A percentile compares a stretch with the other conserved stretches of the same genome.
Conservation (phyloP, 495 filamentous ascomycete genomes). For the Talaromyces borbonicus region DNA sequence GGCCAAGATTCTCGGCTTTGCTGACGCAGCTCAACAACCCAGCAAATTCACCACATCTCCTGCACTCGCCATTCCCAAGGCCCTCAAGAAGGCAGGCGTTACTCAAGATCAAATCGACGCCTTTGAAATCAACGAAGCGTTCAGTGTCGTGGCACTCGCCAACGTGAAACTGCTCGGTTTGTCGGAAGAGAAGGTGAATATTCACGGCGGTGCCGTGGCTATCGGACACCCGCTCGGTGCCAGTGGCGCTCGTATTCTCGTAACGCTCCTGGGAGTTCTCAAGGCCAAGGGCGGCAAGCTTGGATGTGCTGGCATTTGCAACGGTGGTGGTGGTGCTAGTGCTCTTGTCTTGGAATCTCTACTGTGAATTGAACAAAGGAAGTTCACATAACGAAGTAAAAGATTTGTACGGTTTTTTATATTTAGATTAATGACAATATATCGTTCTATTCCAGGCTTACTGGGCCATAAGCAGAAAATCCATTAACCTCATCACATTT, state of each 20-base stretch:
- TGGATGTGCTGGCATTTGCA: slow-evolving; percentile 92
- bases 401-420: not conserved
- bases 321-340: slow-evolving; percentile 89
- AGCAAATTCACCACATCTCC: slow-evolving; percentile 94
- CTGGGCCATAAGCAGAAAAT: too few relatives aligned
- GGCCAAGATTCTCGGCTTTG: slow-evolving; percentile 94
- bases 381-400: slow-evolving; percentile 1
- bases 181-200: slow-evolving; percentile 79
- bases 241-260: slow-evolving; percentile 85
- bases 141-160: slow-evolving; percentile 90
- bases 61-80: slow-evolving; percentile 92
- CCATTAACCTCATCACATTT: too few relatives aligned
- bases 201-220: slow-evolving; percentile 91
- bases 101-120: slow-evolving; percentile 68
- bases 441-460: too few relatives aligned
- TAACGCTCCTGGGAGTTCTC: slow-evolving; percentile 83
- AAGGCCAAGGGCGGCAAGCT: slow-evolving; percentile 87
- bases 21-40: slow-evolving; percentile 80
- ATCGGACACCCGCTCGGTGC: slow-evolving; percentile 91
- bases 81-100: slow-evolving; percentile 81
- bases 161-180: slow-evolving; percentile 85
- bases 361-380: slow-evolving; percentile 8
- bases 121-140: slow-evolving; percentile 99
- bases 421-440: too few relatives aligned
- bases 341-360: slow-evolving; percentile 76